Conservation (phyloP, 2,329 filamentous ascomycete genomes). For the Cercospora zeae-maydis region DNA sequence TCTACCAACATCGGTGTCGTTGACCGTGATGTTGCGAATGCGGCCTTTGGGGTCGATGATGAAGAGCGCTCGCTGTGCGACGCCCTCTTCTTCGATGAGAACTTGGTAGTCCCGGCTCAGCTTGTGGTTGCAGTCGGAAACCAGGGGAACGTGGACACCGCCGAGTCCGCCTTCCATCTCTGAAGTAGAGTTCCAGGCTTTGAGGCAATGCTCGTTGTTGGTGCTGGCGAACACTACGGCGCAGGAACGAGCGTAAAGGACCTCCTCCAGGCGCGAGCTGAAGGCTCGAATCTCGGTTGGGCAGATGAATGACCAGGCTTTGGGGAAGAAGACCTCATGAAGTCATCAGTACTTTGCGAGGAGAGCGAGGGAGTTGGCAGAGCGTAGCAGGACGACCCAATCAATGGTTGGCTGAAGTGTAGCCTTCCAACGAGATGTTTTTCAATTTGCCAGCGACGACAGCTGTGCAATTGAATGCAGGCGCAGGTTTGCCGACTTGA, state of each 20-base stretch:
- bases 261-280: constrained; percentile 59
- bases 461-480: constrained; percentile 29
- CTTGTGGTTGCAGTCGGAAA: constrained; percentile 60
- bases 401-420: constrained; percentile 40
- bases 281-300: constrained; percentile 64
- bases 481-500: constrained; percentile 31
- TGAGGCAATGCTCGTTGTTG: constrained; percentile 57
- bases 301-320: constrained; percentile 67
- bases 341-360: neutral
- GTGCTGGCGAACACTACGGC: constrained; percentile 60
- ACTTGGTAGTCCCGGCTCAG: constrained; percentile 62
- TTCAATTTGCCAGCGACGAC: constrained; percentile 35
- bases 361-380: neutral
- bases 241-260: constrained; percentile 55
- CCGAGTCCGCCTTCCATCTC: constrained; percentile 62
- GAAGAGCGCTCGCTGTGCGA: constrained; percentile 62
- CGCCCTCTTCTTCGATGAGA: constrained; percentile 60
- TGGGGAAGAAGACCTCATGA: constrained; percentile 56
- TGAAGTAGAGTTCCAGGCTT: constrained; percentile 57
- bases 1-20: constrained; percentile 62
- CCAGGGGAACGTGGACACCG: constrained; percentile 57
- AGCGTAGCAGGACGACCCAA: constrained; percentile 56
- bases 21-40: constrained; percentile 60
- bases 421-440: constrained; percentile 32
- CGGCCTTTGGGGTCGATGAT: constrained; percentile 63